phyloP scores from a whole-genome alignment of 1,284 basidiomycete genomes.

The Rhodotorula sp. region DNA sequence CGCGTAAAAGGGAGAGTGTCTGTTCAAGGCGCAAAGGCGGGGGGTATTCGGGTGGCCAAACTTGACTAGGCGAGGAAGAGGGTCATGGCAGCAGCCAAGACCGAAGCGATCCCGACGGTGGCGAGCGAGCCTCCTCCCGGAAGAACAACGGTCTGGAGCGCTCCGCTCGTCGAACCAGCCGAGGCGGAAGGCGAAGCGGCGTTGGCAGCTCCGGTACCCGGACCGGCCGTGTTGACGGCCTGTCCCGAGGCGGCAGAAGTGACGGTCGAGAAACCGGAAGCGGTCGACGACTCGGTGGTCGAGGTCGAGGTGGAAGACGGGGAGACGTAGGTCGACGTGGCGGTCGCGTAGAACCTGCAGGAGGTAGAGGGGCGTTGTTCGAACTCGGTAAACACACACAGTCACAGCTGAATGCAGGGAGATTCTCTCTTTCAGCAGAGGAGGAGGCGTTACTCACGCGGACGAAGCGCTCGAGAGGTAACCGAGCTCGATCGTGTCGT shows the following conservation, averaged over 20 bases:
- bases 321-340: conserved; percentile 28
- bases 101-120: not conserved
- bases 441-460: not conserved
- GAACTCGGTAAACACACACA: not conserved
- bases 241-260: not conserved
- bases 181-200: not conserved
- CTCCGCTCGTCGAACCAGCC: not conserved
- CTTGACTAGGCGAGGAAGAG: not conserved
- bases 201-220: not conserved
- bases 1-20: not conserved
- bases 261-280: not conserved
- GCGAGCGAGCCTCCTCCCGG: not conserved
- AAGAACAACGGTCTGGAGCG: too few species aligned
- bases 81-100: not conserved
- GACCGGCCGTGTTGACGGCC: not conserved
- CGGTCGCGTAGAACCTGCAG: conserved; percentile 33
- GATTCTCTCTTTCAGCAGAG: not conserved
- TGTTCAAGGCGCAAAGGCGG: not conserved
- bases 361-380: not conserved
- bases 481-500: conserved; percentile 22
- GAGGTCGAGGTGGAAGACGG: conserved; percentile 10
- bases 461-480: conserved; percentile 15
- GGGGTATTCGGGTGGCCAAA: too few species aligned
- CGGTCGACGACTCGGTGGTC: not conserved
- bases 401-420: not conserved